A percentile compares a stretch with the other conserved stretches of the same genome.
Evolutionary conservation across 805 yeast genomes (phyloP).

Genomic region (Lachancea mirantina): DNA sequence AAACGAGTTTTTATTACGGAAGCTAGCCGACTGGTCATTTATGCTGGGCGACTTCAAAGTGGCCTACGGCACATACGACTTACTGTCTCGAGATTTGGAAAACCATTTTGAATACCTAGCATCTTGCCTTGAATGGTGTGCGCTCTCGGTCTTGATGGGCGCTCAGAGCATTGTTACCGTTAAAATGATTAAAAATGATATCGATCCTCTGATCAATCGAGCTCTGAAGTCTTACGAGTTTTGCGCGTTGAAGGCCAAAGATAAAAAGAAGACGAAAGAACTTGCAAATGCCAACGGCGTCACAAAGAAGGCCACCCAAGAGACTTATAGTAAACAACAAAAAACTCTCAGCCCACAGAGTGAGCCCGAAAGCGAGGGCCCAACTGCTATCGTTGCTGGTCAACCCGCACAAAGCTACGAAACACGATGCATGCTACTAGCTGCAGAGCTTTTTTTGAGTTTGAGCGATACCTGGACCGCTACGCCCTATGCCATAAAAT

Average conservation of each 20-base stretch:
- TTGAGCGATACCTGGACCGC: conserved; percentile 38
- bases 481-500: conserved; percentile 37
- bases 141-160: conserved; percentile 61
- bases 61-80: conserved; percentile 77
- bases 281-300: conserved; percentile 1
- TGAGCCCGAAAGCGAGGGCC: neutral
- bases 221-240: conserved; percentile 31
- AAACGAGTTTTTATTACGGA: conserved; percentile 67
- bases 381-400: neutral
- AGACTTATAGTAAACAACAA: neutral
- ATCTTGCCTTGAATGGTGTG: conserved; percentile 82
- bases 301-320: neutral
- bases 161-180: conserved; percentile 37
- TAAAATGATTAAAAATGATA: conserved; percentile 37
- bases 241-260: conserved; percentile 37
- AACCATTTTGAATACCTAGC: conserved; percentile 47
- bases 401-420: conserved; percentile 43
- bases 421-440: conserved; percentile 55
- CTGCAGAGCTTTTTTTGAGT: conserved; percentile 59
- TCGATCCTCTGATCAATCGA: conserved; percentile 35
- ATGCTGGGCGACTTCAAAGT: conserved; percentile 84
- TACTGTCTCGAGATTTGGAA: conserved; percentile 68
- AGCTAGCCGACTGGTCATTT: conserved; percentile 87
- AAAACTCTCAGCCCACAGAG: neutral
- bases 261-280: conserved; percentile 2